phyloP scores from a whole-genome alignment of 352 stramenopile genomes.

The Globisporangium abappressorium region DNA sequence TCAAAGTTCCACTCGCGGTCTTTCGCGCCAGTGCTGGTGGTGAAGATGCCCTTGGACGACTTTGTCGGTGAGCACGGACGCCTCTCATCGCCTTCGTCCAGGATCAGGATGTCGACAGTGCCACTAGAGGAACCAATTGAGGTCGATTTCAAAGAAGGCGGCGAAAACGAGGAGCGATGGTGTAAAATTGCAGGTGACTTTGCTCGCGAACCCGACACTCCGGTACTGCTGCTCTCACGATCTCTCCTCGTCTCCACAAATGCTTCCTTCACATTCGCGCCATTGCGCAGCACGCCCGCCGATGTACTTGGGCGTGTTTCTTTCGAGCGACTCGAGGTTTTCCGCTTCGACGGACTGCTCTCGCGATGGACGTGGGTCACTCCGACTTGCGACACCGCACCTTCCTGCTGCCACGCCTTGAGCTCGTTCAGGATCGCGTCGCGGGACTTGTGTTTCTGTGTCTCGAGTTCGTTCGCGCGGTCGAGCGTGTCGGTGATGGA shows the following conservation, averaged over 20 bases:
- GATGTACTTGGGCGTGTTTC: conserved; percentile 46
- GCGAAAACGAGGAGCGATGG: conserved; percentile 10
- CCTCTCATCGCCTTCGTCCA: conserved; percentile 47
- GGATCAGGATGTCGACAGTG: conserved; percentile 53
- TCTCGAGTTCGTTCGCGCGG: conserved; percentile 61
- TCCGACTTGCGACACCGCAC: conserved; percentile 34
- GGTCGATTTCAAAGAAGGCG: conserved; percentile 10
- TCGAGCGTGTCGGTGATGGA: conserved; percentile 82
- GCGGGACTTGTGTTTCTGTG: conserved; percentile 52
- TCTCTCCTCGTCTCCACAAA: conserved; percentile 38
- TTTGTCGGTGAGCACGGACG: conserved; percentile 51
- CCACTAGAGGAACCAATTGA: background rate
- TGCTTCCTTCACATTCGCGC: conserved; percentile 40
- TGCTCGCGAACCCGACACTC: background rate
- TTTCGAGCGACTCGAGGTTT: conserved; percentile 10
- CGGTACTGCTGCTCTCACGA: background rate
- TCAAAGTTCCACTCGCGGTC: conserved; percentile 61
- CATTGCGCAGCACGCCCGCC: conserved; percentile 40
- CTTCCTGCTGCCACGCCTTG: conserved; percentile 64
- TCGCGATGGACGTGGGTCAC: conserved; percentile 22
- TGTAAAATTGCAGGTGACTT: conserved; percentile 9
- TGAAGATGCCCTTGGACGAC: conserved; percentile 46
- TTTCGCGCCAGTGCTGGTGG: conserved; percentile 16
- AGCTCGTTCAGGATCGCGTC: conserved; percentile 67
- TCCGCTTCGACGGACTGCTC: conserved; percentile 22